A percentile compares a stretch with the other conserved stretches of the same genome.
phyloP scores from a whole-genome alignment of 108 stramenopile species.

The Nitzschia putrida region DNA sequence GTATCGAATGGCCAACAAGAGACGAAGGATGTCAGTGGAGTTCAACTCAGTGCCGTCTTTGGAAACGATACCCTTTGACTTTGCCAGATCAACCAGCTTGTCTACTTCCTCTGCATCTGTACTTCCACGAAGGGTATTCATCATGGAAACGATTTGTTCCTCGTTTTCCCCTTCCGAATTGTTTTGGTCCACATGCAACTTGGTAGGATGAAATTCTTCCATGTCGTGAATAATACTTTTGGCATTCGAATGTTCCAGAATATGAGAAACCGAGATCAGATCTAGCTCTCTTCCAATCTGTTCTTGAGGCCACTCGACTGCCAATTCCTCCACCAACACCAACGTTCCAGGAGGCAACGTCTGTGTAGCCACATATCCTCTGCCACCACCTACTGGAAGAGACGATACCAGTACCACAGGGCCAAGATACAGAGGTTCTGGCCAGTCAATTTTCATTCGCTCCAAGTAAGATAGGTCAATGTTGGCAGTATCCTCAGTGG shows the following conservation, averaged over 20 bases:
- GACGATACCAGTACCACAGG: slow-evolving; percentile 42
- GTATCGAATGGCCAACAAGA: slow-evolving; percentile 72
- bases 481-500: background rate
- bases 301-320: slow-evolving; percentile 62
- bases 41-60: slow-evolving; percentile 42
- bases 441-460: slow-evolving; percentile 27
- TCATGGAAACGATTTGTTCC: slow-evolving; percentile 62
- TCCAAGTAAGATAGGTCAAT: slow-evolving; percentile 32
- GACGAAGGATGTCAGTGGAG: slow-evolving; percentile 51
- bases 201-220: slow-evolving; percentile 76
- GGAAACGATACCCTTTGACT: slow-evolving; percentile 34
- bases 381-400: slow-evolving; percentile 57
- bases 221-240: slow-evolving; percentile 49
- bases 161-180: slow-evolving; percentile 32
- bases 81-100: slow-evolving; percentile 44
- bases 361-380: slow-evolving; percentile 66
- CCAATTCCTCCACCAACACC: slow-evolving; percentile 66
- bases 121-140: slow-evolving; percentile 28
- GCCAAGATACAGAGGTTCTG: slow-evolving; percentile 57
- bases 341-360: slow-evolving; percentile 69
- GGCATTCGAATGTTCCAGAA: slow-evolving; percentile 49
- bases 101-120: slow-evolving; percentile 24
- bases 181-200: slow-evolving; percentile 52
- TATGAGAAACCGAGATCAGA: slow-evolving; percentile 56
- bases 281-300: slow-evolving; percentile 63